Evolutionary conservation across 108 stramenopile species (phyloP), one percentile per base, ranked within the genome.

Genomic region (Nitzschia sp.): DNA sequence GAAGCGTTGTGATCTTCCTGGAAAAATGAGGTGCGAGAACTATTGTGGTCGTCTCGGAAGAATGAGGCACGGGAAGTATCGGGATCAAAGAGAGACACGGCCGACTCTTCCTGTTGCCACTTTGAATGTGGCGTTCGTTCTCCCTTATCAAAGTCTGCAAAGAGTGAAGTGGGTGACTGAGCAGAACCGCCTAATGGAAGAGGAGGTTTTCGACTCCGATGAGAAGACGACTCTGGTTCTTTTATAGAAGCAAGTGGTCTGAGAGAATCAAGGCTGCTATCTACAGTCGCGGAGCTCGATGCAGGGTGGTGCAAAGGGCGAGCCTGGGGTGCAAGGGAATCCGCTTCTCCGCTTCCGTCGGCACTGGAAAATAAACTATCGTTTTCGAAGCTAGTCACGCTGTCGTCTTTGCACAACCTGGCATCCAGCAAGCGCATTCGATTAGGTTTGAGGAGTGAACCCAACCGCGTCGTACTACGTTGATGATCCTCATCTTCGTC

Each of bases 21-120:
- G 38, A 41, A 41, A 41, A 41, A 41, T 13, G 38, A n/a, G n/a
- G n/a, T n/a, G n/a, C n/a, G n/a, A n/a, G n/a, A n/a, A n/a, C n/a
- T n/a, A n/a, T n/a, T 41, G 13, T 32, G 57, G 16, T 58, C 57
- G 34, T 58, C 31, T n/a, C 16, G 30, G 21, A 58, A 58, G 28
- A 58, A 58, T 13, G 57, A 58, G 11, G 28, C 6, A 3, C 30
- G 15, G 1, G 57, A 58, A 16, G 32, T 32, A 32, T 58, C 1
- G 32, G 57, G 57, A n/a, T 52, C 50, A 52, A 52, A 52, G n/a
- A 52, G 19, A 6, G 50, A 52, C 21, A 58, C 6, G 28, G 57
- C 31, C n/a, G n/a, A n/a, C n/a, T n/a, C n/a, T n/a, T n/a, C n/a
- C n/a, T 27, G 57, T 17, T 17, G 31, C 57, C 31, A 29, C 34